These are phyloP conservation scores for Gnomoniopsis smithogilvyi DNA, from an alignment of 2,329 filamentous ascomycete genomes.

Conservation along the genomic window DNA sequence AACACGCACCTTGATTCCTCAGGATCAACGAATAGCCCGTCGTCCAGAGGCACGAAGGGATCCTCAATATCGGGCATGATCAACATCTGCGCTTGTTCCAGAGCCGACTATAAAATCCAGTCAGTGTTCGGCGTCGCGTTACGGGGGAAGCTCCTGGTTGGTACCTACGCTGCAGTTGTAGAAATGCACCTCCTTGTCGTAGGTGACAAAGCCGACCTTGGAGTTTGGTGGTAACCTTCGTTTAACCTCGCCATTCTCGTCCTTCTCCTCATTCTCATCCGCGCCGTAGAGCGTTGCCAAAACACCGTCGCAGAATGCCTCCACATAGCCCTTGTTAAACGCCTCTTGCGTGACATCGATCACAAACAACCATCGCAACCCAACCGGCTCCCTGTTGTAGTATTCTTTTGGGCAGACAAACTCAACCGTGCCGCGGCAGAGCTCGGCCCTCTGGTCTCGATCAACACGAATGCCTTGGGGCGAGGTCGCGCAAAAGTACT, in stretches of 20 bases:
- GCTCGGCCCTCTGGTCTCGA: slow-evolving; percentile 81
- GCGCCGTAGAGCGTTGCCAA: slow-evolving; percentile 78
- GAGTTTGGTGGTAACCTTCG: slow-evolving; percentile 69
- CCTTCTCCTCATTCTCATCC: slow-evolving; percentile 47
- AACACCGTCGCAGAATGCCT: slow-evolving; percentile 88
- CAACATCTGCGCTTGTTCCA: slow-evolving; percentile 94
- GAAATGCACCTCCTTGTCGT: slow-evolving; percentile 95
- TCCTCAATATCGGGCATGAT: slow-evolving; percentile 98
- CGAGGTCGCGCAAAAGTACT: slow-evolving; percentile 91
- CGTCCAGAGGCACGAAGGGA: slow-evolving; percentile 87
- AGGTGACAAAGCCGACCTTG: slow-evolving; percentile 93
- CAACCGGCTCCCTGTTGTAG: slow-evolving; percentile 92
- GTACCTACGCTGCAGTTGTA: slow-evolving; percentile 83
- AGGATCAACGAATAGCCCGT: slow-evolving; percentile 92
- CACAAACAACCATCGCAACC: slow-evolving; percentile 82
- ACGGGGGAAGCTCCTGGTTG: neutral
- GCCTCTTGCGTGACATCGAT: slow-evolving; percentile 93
- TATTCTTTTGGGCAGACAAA: slow-evolving; percentile 98
- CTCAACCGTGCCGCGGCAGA: slow-evolving; percentile 89
- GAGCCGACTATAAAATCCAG: slow-evolving; percentile 48
- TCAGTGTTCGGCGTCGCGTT: neutral
- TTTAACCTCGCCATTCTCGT: slow-evolving; percentile 52
- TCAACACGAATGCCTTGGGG: slow-evolving; percentile 85
- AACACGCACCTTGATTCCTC: slow-evolving; percentile 74
- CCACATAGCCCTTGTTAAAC: slow-evolving; percentile 84